Evolutionary conservation across 2,329 filamentous ascomycete genomes (phyloP).

Genomic region (Laburnicola sp.): DNA sequence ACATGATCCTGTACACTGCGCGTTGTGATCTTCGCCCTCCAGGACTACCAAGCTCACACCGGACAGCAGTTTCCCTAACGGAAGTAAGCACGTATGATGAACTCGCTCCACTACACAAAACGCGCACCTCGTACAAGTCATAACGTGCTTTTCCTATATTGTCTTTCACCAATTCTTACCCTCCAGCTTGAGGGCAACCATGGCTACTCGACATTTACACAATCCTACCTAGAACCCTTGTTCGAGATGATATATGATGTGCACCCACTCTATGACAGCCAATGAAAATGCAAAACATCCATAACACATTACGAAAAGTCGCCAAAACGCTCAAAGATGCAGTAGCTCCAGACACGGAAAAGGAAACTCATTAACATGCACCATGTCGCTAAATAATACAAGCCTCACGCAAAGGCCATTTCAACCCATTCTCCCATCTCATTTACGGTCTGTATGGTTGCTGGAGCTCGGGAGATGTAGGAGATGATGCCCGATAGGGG

Average conservation of each 20-base stretch:
- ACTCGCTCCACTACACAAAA: too few species aligned
- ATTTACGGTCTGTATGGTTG: constrained; percentile 12
- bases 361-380: constrained; percentile 15
- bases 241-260: background rate
- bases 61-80: too few species aligned
- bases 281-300: background rate
- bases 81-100: too few species aligned
- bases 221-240: background rate
- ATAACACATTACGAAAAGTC: background rate
- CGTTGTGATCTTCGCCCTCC: too few species aligned
- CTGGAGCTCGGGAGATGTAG: constrained; percentile 2
- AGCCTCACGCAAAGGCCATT: background rate
- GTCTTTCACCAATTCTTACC: background rate
- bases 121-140: background rate
- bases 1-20: too few species aligned
- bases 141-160: background rate
- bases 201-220: background rate
- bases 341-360: background rate
- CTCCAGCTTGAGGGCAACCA: too few species aligned
- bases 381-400: constrained; percentile 4
- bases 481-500: constrained; percentile 16
- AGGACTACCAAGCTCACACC: too few species aligned
- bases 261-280: background rate
- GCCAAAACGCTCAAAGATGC: background rate
- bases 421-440: background rate